A percentile compares a stretch with the other conserved stretches of the same genome.
Evolutionary conservation across 441 rosid species (phyloP).

Genomic region (Brassica hybrid): DNA sequence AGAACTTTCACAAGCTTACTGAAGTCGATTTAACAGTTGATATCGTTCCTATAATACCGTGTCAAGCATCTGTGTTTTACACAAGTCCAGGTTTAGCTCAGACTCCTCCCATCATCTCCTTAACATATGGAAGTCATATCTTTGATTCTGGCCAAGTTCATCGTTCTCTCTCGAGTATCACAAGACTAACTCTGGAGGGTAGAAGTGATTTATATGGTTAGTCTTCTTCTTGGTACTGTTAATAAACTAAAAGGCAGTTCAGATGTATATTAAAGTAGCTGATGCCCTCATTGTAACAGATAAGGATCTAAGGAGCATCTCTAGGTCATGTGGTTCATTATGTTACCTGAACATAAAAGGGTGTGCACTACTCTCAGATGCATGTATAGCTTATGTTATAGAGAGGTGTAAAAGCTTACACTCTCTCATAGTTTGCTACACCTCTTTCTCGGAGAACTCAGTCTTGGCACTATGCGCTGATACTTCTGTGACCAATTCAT

Average conservation of each 20-base stretch:
- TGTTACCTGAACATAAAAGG: slow-evolving; percentile 74
- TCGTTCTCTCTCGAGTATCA: slow-evolving; percentile 53
- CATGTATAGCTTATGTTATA: slow-evolving; percentile 63
- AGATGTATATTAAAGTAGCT: slow-evolving; percentile 12
- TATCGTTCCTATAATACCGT: slow-evolving; percentile 53
- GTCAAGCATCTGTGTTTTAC: slow-evolving; percentile 53
- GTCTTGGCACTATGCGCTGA: slow-evolving; percentile 61
- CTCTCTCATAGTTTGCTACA: slow-evolving; percentile 73
- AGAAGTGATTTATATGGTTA: slow-evolving; percentile 74
- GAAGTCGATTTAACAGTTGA: slow-evolving; percentile 82
- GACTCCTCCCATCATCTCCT: slow-evolving; percentile 36
- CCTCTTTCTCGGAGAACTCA: slow-evolving; percentile 70
- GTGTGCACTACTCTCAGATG: slow-evolving; percentile 70
- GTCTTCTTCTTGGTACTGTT: no score
- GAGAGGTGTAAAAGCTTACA: slow-evolving; percentile 51
- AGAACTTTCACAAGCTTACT: slow-evolving; percentile 50
- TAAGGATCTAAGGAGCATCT: slow-evolving; percentile 55
- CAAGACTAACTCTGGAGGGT: slow-evolving; percentile 73
- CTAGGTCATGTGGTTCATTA: slow-evolving; percentile 54
- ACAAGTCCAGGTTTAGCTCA: slow-evolving; percentile 45
- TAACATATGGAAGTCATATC: slow-evolving; percentile 31
- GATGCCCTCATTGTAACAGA: slow-evolving; percentile 51
- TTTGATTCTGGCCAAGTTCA: slow-evolving; percentile 34
- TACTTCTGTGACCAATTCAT: slow-evolving; percentile 35
- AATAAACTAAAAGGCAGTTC: no score